Conservation (phyloP, 129 eudicot species). For the Tagetes erecta region DNA sequence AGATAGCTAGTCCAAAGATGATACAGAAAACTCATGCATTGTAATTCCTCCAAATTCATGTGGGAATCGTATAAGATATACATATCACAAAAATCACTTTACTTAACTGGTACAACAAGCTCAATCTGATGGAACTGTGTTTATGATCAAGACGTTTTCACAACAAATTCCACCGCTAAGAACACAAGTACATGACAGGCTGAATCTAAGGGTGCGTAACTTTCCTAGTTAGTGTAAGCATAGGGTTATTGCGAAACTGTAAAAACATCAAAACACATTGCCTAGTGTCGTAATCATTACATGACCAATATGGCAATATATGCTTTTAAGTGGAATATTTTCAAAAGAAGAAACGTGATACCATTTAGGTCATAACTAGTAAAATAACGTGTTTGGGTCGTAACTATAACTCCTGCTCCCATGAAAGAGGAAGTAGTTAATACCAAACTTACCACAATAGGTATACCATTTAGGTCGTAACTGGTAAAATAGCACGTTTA, state of each 20-base stretch:
- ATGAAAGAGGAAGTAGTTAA: neutral
- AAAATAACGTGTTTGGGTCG: too few species aligned
- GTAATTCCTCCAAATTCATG: conserved; percentile 7
- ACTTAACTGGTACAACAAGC: conserved; percentile 8
- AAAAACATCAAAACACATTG: conserved; percentile 14
- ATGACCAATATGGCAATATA: neutral
- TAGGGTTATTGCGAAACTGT: conserved; percentile 20
- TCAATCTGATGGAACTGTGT: conserved; percentile 21
- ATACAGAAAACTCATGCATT: conserved; percentile 3
- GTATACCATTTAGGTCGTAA: conserved; percentile 3
- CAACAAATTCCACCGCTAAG: conserved; percentile 1
- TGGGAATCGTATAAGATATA: neutral
- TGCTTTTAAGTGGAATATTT: conserved; percentile 15
- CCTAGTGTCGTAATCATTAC: conserved; percentile 13
- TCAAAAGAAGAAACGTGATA: neutral
- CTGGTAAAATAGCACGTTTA: conserved; percentile 7
- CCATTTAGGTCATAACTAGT: too few species aligned
- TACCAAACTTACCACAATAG: conserved; percentile 6
- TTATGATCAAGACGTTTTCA: conserved; percentile 8
- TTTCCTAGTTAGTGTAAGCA: neutral
- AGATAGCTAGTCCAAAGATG: neutral
- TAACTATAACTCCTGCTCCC: neutral
- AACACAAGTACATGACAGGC: conserved; percentile 11
- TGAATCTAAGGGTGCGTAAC: conserved; percentile 6
- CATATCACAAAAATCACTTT: conserved; percentile 13